Base-by-base conservation (phyloP, 75 land plant genomes). In the Pinus albicaulis region DNA sequence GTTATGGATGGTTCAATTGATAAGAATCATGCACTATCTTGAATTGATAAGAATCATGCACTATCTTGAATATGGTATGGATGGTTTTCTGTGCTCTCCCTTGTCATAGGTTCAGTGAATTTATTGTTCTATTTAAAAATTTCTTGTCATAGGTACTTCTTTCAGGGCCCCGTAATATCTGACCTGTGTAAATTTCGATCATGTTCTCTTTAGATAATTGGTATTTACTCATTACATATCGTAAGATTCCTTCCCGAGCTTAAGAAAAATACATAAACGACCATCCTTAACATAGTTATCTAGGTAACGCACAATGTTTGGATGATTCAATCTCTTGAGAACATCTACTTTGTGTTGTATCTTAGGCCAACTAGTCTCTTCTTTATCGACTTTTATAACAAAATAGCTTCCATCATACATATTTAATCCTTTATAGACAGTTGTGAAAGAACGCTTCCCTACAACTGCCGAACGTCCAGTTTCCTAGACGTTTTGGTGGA, bases 351-450 rank as follows among this genome's bases (percentile, higher is more conserved):
- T 86, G 86, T 86, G 81, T 53, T 71, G 86, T 62, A 83, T 77
- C 75, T 86, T 86, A 44, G 86, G 79, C 17, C 77, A 31, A 12
- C 76, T 80, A 60, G 74, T 55, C 41, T 83, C 86, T 56, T 44
- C 44, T 71, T 80, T 53, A 66, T 78, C 74, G 64, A 86, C 73
- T 73, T 86, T 86, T 41, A 86, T 82, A 77, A 86, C 88, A 80
- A 83, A 86, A 74, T 83, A 86, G 56, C 83, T 86, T 44, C 88
- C 88, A 86, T 86, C 87, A 26, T 86, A 81, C 82, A 36, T 7
- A 58, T 79, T 79, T 74, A 78, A 48, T 70, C 81, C 83, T 72
- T 82, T 81, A 34, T 78, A 78, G 22, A 82, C 83, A 23, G 81
- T 79, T 19, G 74, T 81, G 58, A 82, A 82, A n/a, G 81, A 57